Evolutionary conservation across 163 green algal species (phyloP).

Genomic region (Prototheca stagnorum): DNA sequence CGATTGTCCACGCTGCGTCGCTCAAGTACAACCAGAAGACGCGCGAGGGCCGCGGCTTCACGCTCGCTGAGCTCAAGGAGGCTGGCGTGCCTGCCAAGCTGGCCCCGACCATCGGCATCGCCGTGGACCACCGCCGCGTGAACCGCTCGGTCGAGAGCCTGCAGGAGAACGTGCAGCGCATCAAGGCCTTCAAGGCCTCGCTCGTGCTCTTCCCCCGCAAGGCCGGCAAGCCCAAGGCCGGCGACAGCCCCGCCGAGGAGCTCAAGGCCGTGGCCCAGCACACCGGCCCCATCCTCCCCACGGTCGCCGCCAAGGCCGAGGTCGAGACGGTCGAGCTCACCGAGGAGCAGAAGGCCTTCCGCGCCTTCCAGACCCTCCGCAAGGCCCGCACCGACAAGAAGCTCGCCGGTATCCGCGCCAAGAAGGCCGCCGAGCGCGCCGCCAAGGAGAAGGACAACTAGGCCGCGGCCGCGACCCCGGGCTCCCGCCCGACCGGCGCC

Average conservation of each 20-base stretch:
- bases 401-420: conserved; percentile 58
- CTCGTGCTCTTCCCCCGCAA: conserved; percentile 87
- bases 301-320: conserved; percentile 21
- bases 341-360: conserved; percentile 61
- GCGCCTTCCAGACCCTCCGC: conserved; percentile 78
- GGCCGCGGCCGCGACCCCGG: neutral
- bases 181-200: conserved; percentile 95
- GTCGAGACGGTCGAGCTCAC: conserved; percentile 75
- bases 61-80: conserved; percentile 97
- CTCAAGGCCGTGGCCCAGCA: conserved; percentile 52
- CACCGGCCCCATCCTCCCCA: conserved; percentile 56
- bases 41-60: conserved; percentile 88
- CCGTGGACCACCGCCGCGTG: conserved; percentile 86
- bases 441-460: conserved; percentile 44
- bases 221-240: conserved; percentile 83
- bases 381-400: conserved; percentile 79
- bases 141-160: conserved; percentile 91
- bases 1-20: conserved; percentile 78
- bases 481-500: too few species aligned
- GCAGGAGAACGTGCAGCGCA: conserved; percentile 79
- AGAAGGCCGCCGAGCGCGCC: conserved; percentile 56
- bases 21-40: conserved; percentile 94
- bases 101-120: conserved; percentile 87
- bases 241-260: conserved; percentile 63
- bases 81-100: conserved; percentile 77